Evolutionary conservation across 148 eudicot species (phyloP).

Genomic region (Fagopyrum homotropicum): DNA sequence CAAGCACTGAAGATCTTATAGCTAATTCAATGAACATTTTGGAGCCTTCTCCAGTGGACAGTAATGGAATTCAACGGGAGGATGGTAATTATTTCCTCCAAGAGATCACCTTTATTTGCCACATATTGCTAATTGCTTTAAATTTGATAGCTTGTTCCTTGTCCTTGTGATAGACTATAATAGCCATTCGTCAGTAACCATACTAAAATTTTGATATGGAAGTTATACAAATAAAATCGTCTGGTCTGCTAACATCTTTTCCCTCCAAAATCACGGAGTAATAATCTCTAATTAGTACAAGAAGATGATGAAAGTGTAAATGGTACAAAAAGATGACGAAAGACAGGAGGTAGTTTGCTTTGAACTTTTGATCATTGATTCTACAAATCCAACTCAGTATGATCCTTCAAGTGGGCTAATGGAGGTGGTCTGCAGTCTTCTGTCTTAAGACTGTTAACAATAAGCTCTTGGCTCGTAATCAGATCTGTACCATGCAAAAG

Average conservation of each 20-base stretch:
- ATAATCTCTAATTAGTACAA: not conserved
- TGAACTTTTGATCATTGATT: not conserved
- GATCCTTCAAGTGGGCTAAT: not conserved
- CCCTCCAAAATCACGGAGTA: not conserved
- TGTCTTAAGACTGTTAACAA: not conserved
- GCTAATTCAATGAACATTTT: conserved; percentile 91
- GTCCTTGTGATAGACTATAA: not conserved
- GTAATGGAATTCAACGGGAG: conserved; percentile 74
- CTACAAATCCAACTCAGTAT: not conserved
- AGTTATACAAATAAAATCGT: not conserved
- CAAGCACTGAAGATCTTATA: conserved; percentile 59
- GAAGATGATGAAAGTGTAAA: not conserved
- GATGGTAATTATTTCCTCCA: conserved; percentile 47
- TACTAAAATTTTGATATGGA: not conserved
- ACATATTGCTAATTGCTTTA: not conserved
- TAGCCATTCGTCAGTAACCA: not conserved
- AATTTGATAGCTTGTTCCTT: not conserved
- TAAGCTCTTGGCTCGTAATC: not conserved
- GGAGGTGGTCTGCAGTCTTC: not conserved
- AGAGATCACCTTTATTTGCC: not conserved
- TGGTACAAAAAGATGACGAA: not conserved
- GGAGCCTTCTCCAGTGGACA: conserved; percentile 81
- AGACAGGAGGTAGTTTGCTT: not conserved
- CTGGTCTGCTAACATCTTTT: not conserved
- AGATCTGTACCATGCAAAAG: not conserved